A percentile compares a stretch with the other conserved stretches of the same genome.
Evolutionary conservation across 2,329 filamentous ascomycete genomes (phyloP).

Genomic region (Cadophora sp.): DNA sequence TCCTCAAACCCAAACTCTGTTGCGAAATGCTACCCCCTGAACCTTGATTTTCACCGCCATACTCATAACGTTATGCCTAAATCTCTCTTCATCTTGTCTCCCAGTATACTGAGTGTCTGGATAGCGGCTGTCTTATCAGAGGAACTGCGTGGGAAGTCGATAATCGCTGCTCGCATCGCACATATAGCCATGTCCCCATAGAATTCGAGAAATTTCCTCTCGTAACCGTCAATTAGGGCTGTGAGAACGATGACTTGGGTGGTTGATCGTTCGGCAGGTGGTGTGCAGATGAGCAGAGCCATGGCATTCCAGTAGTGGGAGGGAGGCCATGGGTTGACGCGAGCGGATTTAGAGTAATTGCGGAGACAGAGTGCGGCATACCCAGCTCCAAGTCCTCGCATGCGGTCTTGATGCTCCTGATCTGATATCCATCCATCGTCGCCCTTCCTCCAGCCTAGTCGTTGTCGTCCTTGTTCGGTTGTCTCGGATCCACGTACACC

Average conservation of each 20-base stretch:
- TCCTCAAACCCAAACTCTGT: neutral
- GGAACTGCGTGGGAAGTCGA: constrained; percentile 73
- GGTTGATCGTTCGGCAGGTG: constrained; percentile 69
- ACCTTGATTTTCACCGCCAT: neutral
- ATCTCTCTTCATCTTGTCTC: constrained; percentile 48
- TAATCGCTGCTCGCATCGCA: constrained; percentile 71
- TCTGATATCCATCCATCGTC: constrained; percentile 63
- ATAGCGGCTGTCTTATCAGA: constrained; percentile 55
- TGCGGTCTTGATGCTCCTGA: constrained; percentile 79
- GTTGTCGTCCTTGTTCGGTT: constrained; percentile 68
- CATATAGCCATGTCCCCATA: constrained; percentile 81
- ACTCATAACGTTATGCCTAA: neutral
- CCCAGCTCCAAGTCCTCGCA: constrained; percentile 83
- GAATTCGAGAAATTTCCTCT: constrained; percentile 77
- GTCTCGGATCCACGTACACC: constrained; percentile 80
- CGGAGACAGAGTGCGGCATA: constrained; percentile 84
- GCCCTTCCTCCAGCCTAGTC: constrained; percentile 75
- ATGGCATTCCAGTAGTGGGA: constrained; percentile 84
- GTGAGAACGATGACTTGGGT: constrained; percentile 76
- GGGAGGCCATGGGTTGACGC: constrained; percentile 78
- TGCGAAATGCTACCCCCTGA: neutral
- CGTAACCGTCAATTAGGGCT: constrained; percentile 74
- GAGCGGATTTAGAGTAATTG: constrained; percentile 74
- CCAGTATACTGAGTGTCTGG: constrained; percentile 59
- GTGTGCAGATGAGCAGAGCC: constrained; percentile 78